A percentile compares a stretch with the other conserved stretches of the same genome.
Evolutionary conservation across 345 rosid genomes (phyloP).

Genomic region (Sonneratia caseolaris): DNA sequence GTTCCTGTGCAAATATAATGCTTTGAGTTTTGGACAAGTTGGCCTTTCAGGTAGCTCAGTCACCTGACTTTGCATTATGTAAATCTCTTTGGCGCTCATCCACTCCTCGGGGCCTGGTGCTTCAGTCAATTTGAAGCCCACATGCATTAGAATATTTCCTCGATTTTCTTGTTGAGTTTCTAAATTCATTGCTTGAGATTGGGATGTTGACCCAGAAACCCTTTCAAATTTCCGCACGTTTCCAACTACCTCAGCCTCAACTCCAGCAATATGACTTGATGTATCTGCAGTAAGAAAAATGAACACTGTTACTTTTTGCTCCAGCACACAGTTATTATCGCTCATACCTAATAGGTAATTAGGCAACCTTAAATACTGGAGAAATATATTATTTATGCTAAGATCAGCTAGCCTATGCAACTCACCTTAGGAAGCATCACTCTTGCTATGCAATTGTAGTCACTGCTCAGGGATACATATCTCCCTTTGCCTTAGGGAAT

Average conservation of each 20-base stretch:
- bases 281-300: background rate
- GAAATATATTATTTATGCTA: background rate
- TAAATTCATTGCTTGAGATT: background rate
- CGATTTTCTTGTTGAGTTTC: background rate
- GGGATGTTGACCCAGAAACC: background rate
- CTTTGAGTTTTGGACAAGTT: background rate
- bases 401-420: no score
- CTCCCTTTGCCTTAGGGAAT: background rate
- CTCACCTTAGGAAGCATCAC: background rate
- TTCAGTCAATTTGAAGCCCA: background rate
- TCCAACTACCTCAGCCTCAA: background rate
- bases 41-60: constrained; percentile 13
- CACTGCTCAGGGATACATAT: background rate
- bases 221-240: background rate
- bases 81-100: constrained; percentile 13
- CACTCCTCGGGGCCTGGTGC: constrained; percentile 17
- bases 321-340: background rate
- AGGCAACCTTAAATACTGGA: background rate
- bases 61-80: constrained; percentile 6
- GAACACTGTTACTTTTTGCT: background rate
- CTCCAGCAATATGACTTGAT: background rate
- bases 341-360: background rate
- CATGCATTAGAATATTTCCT: background rate
- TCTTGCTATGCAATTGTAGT: background rate
- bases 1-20: constrained; percentile 13